A percentile compares a stretch with the other conserved stretches of the same genome.
These are phyloP conservation scores for Mycena albidolilacea DNA, from an alignment of 768 basidiomycete genomes.

Conservation along the genomic window DNA sequence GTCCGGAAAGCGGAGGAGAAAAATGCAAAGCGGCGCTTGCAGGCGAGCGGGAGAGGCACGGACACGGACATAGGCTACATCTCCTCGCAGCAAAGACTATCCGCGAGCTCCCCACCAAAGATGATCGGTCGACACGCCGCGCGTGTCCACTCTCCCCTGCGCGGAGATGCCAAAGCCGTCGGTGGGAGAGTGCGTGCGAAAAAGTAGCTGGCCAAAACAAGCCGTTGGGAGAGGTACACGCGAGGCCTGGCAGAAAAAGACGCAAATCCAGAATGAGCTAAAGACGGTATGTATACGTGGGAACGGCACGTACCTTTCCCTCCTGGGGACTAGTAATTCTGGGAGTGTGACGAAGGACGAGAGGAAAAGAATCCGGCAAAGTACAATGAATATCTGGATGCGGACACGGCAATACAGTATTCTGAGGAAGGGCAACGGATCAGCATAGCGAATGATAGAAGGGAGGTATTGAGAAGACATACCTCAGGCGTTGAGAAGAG, in stretches of 20 bases:
- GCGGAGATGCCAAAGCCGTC: conserved; percentile 5
- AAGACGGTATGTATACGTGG: not conserved
- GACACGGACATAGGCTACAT: not conserved
- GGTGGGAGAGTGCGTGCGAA: not conserved
- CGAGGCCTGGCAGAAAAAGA: conserved; percentile 5
- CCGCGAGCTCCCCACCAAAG: not conserved
- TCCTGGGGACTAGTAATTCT: not conserved
- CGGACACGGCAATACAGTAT: conserved; percentile 3
- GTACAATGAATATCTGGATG: not conserved
- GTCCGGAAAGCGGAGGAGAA: not conserved
- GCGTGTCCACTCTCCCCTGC: not conserved
- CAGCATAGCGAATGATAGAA: conserved; percentile 1
- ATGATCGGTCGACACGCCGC: not conserved
- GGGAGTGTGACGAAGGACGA: not conserved
- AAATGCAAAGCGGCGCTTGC: not conserved
- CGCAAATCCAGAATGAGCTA: conserved; percentile 1
- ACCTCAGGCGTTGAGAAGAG: not conserved
- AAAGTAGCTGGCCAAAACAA: conserved; percentile 2
- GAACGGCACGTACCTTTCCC: not conserved
- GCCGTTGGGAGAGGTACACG: not conserved
- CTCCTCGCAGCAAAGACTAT: not conserved
- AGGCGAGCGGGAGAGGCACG: not conserved
- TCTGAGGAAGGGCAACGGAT: not conserved
- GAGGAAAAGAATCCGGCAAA: not conserved
- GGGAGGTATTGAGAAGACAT: not conserved